Evolutionary conservation across 345 rosid species (phyloP).

Genomic region (Pelargonium nanum): DNA sequence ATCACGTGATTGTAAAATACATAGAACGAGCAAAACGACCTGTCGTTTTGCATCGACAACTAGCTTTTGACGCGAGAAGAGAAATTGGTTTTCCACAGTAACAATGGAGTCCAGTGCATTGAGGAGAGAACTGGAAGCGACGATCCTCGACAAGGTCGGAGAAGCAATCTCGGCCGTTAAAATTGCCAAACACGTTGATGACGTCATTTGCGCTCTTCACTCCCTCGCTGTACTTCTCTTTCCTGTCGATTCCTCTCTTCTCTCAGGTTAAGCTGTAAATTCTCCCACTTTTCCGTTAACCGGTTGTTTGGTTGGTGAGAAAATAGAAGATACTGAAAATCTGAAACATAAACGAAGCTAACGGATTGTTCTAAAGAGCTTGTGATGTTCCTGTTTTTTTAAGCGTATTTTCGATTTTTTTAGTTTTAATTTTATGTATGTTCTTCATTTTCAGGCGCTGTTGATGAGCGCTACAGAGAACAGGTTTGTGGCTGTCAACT

Average conservation of each 20-base stretch:
- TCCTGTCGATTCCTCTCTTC: conserved; percentile 46
- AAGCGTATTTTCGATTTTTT: no score
- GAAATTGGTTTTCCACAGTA: neutral
- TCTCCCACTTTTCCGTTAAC: neutral
- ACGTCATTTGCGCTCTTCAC: conserved; percentile 62
- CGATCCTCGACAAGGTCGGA: conserved; percentile 41
- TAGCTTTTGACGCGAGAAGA: no score
- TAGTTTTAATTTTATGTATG: neutral
- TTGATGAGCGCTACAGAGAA: conserved; percentile 40
- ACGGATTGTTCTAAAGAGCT: neutral
- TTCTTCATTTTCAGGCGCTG: conserved; percentile 28
- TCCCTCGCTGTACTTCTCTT: conserved; percentile 68
- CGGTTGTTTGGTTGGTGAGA: neutral
- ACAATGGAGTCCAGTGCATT: conserved; percentile 20
- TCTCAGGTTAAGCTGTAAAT: conserved; percentile 33
- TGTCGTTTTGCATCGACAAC: neutral
- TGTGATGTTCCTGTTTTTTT: neutral
- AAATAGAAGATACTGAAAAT: neutral
- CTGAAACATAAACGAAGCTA: neutral
- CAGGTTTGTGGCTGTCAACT: conserved; percentile 29
- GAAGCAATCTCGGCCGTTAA: conserved; percentile 40
- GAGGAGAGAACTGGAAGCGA: conserved; percentile 17
- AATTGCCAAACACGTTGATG: conserved; percentile 61
- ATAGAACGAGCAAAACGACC: neutral
- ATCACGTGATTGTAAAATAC: neutral